These are phyloP conservation scores for Verbascum thapsus DNA, from an alignment of 257 asterid species.

Conservation along the genomic window DNA sequence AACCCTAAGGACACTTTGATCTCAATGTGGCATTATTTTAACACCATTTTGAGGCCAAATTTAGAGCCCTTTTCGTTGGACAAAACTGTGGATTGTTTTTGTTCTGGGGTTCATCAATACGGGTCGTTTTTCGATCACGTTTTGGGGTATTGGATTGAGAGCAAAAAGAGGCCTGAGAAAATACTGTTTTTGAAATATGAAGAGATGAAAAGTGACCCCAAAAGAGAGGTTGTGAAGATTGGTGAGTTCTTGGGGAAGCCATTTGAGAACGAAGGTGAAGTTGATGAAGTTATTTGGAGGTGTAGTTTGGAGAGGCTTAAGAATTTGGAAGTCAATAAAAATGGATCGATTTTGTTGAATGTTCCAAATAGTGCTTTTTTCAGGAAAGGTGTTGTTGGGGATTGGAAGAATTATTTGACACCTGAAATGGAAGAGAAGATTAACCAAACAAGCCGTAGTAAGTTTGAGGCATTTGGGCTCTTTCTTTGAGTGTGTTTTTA, in stretches of 20 bases:
- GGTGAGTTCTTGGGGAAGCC: slow-evolving; percentile 46
- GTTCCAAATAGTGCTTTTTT: slow-evolving; percentile 42
- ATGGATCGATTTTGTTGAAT: slow-evolving; percentile 28
- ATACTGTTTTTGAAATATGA: slow-evolving; percentile 49
- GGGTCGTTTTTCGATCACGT: slow-evolving; percentile 45
- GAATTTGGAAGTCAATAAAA: slow-evolving; percentile 47
- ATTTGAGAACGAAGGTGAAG: slow-evolving; percentile 26
- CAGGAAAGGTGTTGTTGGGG: slow-evolving; percentile 51
- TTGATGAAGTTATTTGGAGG: slow-evolving; percentile 40
- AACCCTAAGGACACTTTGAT: slow-evolving; percentile 43
- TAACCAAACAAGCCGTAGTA: slow-evolving; percentile 30
- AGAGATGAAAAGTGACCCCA: slow-evolving; percentile 42
- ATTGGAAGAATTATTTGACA: slow-evolving; percentile 39
- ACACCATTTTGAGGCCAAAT: slow-evolving; percentile 3
- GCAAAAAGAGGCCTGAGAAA: slow-evolving; percentile 37
- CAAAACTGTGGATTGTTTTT: slow-evolving; percentile 34
- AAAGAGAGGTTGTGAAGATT: slow-evolving; percentile 35
- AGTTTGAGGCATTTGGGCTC: slow-evolving; percentile 40
- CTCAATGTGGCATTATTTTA: slow-evolving; percentile 42
- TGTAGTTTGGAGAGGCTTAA: slow-evolving; percentile 50
- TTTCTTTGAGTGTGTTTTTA: slow-evolving; percentile 23
- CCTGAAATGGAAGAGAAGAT: slow-evolving; percentile 41
- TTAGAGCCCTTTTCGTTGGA: slow-evolving; percentile 31
- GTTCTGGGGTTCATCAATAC: slow-evolving; percentile 35
- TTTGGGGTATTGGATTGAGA: slow-evolving; percentile 42